Evolutionary conservation across 2,329 filamentous ascomycete species (phyloP).

Genomic region (Aspergillus ochraceus): DNA sequence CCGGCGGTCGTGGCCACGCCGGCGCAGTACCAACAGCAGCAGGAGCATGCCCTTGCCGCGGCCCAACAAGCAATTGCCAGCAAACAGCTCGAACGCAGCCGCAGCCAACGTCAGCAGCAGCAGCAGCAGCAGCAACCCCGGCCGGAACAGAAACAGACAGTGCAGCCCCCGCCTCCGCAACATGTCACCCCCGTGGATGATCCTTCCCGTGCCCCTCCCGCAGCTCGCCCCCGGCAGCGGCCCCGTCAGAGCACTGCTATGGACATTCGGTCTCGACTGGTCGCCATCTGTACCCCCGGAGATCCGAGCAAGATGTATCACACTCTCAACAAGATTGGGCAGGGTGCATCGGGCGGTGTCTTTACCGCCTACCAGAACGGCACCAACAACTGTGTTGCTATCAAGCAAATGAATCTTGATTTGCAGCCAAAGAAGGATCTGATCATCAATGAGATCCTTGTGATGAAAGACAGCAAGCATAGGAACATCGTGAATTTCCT

Average conservation of each 20-base stretch:
- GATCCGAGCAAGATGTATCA: slow-evolving; percentile 88
- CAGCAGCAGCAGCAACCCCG: slow-evolving; percentile 50
- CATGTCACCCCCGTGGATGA: slow-evolving; percentile 37
- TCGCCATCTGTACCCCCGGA: slow-evolving; percentile 84
- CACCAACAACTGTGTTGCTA: slow-evolving; percentile 86
- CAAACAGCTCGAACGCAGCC: slow-evolving; percentile 67
- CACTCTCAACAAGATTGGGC: slow-evolving; percentile 89
- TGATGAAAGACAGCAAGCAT: slow-evolving; percentile 98
- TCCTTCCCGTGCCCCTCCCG: slow-evolving; percentile 50
- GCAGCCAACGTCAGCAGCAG: slow-evolving; percentile 67
- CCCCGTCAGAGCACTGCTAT: slow-evolving; percentile 75
- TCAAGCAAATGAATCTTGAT: slow-evolving; percentile 99
- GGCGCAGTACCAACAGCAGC: slow-evolving; percentile 64
- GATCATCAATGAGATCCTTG: slow-evolving; percentile 98
- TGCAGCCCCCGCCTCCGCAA: slow-evolving; percentile 32
- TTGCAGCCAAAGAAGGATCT: slow-evolving; percentile 98
- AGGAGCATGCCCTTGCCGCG: slow-evolving; percentile 78
- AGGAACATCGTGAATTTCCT: slow-evolving; percentile 99
- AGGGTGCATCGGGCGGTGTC: slow-evolving; percentile 94
- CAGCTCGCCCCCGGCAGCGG: slow-evolving; percentile 71
- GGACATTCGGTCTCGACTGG: slow-evolving; percentile 80
- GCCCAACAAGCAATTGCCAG: slow-evolving; percentile 75
- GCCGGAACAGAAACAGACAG: slow-evolving; percentile 49
- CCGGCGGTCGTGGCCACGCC: slow-evolving; percentile 38
- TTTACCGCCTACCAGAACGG: slow-evolving; percentile 85